Base-by-base conservation (phyloP, 1,139 yeast genomes). In the Hyphopichia fennica region DNA sequence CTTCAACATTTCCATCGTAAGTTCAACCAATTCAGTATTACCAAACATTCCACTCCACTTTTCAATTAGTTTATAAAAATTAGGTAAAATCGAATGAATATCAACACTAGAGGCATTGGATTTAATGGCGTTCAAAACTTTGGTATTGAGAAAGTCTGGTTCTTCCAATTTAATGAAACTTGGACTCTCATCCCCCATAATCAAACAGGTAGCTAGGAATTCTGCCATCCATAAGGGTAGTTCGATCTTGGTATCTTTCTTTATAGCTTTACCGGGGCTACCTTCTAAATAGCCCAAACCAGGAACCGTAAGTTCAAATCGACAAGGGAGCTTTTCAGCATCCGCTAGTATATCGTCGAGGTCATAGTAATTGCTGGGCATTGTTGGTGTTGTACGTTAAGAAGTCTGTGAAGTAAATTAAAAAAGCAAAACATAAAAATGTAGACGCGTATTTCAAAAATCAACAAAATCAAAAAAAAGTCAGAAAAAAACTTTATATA, bases 221-320 rank as follows among this genome's bases (percentile, higher is more conserved):
- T 82, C 84, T 0, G 96, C 95, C 37, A 93, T 65, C 99, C 99
- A 93, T 28, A 90, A 62, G 1, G 99, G 98, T 34, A 93, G 70
- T 45, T 87, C 95, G 4, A 89, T 59, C 54, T 82, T 83, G 2
- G 95, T 75, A 35, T 82, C 84, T 52, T 81, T 75, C 43, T 71
- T 67, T 15, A 87, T 75, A 48, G 81, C 72, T 47, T 79, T 76
- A 0, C 87, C 90, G 0, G 89, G 87, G 45, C 84, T 82, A 5
- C 93, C 95, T 53, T 87, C 91, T n/a, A 91, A 70, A 56, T 85
- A 89, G 3, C 96, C 97, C 19, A 91, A 67, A 0, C 95, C 95
- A 0, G 96, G 95, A 2, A 89, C 86, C 0, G 85, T 77, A 41
- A 83, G 76, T 53, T 86, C 84, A 68, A 90, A 89, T 41, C 76